A percentile compares a stretch with the other conserved stretches of the same genome.
Conservation (phyloP, 2,329 filamentous ascomycete genomes). For the Aureobasidium sp. region DNA sequence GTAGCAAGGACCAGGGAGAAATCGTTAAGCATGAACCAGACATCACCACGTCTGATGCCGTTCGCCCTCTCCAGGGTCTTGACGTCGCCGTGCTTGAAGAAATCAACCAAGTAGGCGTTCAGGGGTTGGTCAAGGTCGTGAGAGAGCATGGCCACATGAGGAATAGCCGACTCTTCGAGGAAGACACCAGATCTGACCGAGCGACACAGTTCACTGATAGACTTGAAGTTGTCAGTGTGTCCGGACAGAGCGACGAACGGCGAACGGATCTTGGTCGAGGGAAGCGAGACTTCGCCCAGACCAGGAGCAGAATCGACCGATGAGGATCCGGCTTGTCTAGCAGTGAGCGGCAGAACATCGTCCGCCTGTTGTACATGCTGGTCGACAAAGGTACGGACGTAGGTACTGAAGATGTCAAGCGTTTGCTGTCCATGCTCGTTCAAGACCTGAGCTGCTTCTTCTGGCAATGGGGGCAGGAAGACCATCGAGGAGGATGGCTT, state of each 20-base stretch:
- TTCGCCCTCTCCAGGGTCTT: slow-evolving; percentile 55
- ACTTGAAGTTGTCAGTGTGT: slow-evolving; percentile 53
- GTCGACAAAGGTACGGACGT: slow-evolving; percentile 60
- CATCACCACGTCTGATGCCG: slow-evolving; percentile 54
- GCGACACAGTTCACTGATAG: slow-evolving; percentile 58
- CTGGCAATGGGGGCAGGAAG: slow-evolving; percentile 56
- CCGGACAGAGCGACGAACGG: slow-evolving; percentile 66
- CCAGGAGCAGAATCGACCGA: not conserved
- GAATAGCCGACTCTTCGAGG: slow-evolving; percentile 65
- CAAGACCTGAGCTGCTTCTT: slow-evolving; percentile 48
- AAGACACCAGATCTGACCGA: slow-evolving; percentile 61
- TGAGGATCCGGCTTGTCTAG: slow-evolving; percentile 36
- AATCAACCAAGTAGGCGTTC: slow-evolving; percentile 66
- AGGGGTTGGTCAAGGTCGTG: slow-evolving; percentile 46
- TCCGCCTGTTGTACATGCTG: slow-evolving; percentile 54
- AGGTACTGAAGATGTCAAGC: slow-evolving; percentile 56
- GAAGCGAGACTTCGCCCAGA: slow-evolving; percentile 20
- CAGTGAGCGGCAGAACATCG: slow-evolving; percentile 50
- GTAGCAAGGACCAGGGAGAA: slow-evolving; percentile 60
- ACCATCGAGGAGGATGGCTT: slow-evolving; percentile 56
- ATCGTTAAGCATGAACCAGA: slow-evolving; percentile 65
- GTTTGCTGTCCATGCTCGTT: slow-evolving; percentile 57
- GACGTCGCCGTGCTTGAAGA: slow-evolving; percentile 65
- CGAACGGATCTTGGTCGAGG: slow-evolving; percentile 49
- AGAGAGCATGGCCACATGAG: slow-evolving; percentile 55